Evolutionary conservation across 2,329 filamentous ascomycete genomes (phyloP).

Genomic region (Aspergillus nomiae): DNA sequence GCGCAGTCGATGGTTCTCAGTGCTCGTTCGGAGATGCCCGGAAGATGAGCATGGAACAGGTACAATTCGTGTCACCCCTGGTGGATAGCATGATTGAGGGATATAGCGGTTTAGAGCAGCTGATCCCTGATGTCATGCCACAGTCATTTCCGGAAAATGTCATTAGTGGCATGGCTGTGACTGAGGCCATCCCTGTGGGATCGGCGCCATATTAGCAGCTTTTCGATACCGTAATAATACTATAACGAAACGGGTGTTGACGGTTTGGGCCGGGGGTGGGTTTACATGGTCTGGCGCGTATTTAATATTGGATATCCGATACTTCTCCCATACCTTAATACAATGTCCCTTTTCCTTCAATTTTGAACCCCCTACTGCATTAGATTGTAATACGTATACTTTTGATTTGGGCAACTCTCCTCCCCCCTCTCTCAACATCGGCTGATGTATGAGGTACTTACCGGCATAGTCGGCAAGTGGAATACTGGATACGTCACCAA

Average conservation of each 20-base stretch:
- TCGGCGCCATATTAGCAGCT: background rate
- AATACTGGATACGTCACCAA: too few relatives aligned
- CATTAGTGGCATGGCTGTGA: constrained; percentile 13
- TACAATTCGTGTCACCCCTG: constrained; percentile 24
- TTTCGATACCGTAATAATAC: background rate
- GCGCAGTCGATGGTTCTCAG: constrained; percentile 17
- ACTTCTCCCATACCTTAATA: background rate
- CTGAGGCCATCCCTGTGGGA: constrained; percentile 8
- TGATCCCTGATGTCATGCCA: constrained; percentile 23
- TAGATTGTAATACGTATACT: too few relatives aligned
- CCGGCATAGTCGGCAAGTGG: too few relatives aligned
- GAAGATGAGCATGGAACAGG: constrained; percentile 25
- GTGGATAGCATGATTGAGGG: constrained; percentile 29
- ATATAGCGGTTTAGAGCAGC: constrained; percentile 28
- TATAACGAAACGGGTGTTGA: background rate
- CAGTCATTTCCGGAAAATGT: constrained; percentile 15
- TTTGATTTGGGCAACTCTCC: too few relatives aligned
- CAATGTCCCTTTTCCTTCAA: background rate
- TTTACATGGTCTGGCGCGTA: background rate
- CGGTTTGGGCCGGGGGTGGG: background rate
- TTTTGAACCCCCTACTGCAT: background rate
- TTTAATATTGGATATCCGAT: background rate
- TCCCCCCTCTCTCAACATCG: too few relatives aligned
- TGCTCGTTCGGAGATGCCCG: constrained; percentile 21
- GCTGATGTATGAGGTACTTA: too few relatives aligned